phyloP scores from a whole-genome alignment of 2,329 filamentous ascomycete genomes.

The Monilinia aucupariae region DNA sequence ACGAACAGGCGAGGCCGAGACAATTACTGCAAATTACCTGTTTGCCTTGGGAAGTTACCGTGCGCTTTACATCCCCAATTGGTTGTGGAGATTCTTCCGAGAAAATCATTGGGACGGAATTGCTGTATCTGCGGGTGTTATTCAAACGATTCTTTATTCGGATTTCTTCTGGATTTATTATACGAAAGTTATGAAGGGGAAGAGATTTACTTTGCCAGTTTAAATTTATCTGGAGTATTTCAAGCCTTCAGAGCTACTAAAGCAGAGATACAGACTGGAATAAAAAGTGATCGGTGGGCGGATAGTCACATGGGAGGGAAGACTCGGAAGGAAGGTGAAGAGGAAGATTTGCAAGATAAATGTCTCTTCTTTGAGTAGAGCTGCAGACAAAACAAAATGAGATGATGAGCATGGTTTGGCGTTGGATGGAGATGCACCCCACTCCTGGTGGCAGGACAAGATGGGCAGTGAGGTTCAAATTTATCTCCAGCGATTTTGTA shows the following conservation, averaged over 20 bases:
- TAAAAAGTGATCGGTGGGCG: neutral
- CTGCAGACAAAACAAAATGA: neutral
- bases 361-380: neutral
- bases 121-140: slow-evolving; percentile 77
- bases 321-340: neutral
- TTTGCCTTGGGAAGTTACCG: slow-evolving; percentile 90
- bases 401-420: slow-evolving; percentile 29
- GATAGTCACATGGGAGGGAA: neutral
- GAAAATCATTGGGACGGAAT: slow-evolving; percentile 83
- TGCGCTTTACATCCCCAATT: slow-evolving; percentile 96
- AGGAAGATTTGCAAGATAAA: neutral
- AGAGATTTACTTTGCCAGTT: slow-evolving; percentile 81
- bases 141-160: slow-evolving; percentile 93
- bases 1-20: slow-evolving; percentile 94
- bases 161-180: slow-evolving; percentile 99
- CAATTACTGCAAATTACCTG: slow-evolving; percentile 98
- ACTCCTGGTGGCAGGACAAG: slow-evolving; percentile 17
- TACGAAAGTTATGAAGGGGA: slow-evolving; percentile 85
- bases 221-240: slow-evolving; percentile 39
- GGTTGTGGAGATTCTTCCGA: slow-evolving; percentile 84
- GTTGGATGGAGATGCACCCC: slow-evolving; percentile 29
- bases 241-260: neutral
- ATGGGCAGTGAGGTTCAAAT: slow-evolving; percentile 11
- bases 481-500: slow-evolving; percentile 12
- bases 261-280: neutral